A percentile compares a stretch with the other conserved stretches of the same genome.
Evolutionary conservation across 345 rosid species (phyloP).

Genomic region (Microthlaspi erraticum): DNA sequence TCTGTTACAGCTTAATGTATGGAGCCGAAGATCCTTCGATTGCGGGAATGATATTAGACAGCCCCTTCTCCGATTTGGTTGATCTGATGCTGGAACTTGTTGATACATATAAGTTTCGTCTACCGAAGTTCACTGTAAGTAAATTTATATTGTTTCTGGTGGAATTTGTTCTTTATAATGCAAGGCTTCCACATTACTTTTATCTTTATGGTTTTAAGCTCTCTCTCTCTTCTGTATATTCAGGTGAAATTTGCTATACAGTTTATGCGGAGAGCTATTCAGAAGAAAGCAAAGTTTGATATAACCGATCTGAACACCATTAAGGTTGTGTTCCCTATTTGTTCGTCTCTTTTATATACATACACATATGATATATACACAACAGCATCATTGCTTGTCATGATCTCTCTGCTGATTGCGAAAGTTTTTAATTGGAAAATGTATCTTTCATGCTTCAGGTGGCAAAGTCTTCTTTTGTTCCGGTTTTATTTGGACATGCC

Average conservation of each 20-base stretch:
- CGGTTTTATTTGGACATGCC: slow-evolving; percentile 95
- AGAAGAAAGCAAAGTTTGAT: slow-evolving; percentile 87
- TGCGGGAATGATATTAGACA: slow-evolving; percentile 95
- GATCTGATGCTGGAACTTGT: slow-evolving; percentile 95
- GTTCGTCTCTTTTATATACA: background rate
- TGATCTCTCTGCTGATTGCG: background rate
- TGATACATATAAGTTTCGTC: slow-evolving; percentile 75
- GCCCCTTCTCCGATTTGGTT: slow-evolving; percentile 91
- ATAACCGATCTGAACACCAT: slow-evolving; percentile 75
- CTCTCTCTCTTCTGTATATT: slow-evolving; percentile 22
- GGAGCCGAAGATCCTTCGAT: slow-evolving; percentile 96
- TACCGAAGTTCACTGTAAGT: slow-evolving; percentile 92
- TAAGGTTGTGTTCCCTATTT: slow-evolving; percentile 57
- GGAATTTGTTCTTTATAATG: slow-evolving; percentile 2
- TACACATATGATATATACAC: background rate
- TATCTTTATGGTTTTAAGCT: slow-evolving; percentile 2
- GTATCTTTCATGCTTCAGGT: slow-evolving; percentile 53
- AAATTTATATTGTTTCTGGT: slow-evolving; percentile 19
- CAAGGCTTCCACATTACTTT: slow-evolving; percentile 10
- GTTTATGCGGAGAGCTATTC: slow-evolving; percentile 74
- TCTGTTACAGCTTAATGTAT: slow-evolving; percentile 75
- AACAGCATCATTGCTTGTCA: slow-evolving; percentile 9
- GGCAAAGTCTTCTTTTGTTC: slow-evolving; percentile 84
- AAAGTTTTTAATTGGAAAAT: slow-evolving; percentile 5
- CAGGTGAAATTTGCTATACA: slow-evolving; percentile 97